phyloP scores from a whole-genome alignment of 495 filamentous ascomycete genomes.

The Collariella sp. region DNA sequence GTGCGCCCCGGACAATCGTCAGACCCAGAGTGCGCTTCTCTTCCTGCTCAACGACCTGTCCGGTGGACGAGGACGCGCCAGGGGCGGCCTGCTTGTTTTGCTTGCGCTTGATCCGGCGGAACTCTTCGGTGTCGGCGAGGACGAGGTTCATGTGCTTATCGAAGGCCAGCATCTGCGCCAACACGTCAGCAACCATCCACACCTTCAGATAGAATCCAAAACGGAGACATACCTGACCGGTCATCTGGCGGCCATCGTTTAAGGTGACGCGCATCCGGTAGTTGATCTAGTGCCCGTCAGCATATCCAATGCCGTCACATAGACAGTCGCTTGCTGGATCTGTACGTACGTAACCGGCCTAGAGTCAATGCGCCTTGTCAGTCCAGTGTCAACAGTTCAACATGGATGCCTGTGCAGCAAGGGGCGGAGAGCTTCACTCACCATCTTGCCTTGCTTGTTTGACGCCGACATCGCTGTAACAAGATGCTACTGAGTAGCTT shows the following conservation, averaged over 20 bases:
- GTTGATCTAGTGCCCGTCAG: slow-evolving; percentile 68
- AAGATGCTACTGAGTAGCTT: slow-evolving; percentile 62
- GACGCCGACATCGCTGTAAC: slow-evolving; percentile 69
- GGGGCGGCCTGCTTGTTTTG: slow-evolving; percentile 67
- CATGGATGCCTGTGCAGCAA: slow-evolving; percentile 35
- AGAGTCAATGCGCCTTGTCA: slow-evolving; percentile 50
- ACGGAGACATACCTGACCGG: slow-evolving; percentile 62
- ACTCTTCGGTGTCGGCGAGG: slow-evolving; percentile 97
- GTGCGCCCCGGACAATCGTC: slow-evolving; percentile 86
- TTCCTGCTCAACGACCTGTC: slow-evolving; percentile 71
- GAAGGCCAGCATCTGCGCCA: slow-evolving; percentile 32
- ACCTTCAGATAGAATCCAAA: not conserved
- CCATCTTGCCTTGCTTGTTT: slow-evolving; percentile 99
- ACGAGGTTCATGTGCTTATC: slow-evolving; percentile 93
- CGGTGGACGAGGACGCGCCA: slow-evolving; percentile 43
- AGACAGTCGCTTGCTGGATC: not conserved
- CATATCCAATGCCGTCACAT: slow-evolving; percentile 1
- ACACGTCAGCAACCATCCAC: slow-evolving; percentile 16
- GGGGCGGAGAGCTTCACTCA: slow-evolving; percentile 45
- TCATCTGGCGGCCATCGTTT: slow-evolving; percentile 93
- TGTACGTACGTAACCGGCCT: slow-evolving; percentile 94
- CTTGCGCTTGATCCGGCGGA: slow-evolving; percentile 89
- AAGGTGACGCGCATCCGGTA: slow-evolving; percentile 97
- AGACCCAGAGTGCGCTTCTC: slow-evolving; percentile 95
- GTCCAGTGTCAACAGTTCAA: slow-evolving; percentile 61